These are phyloP conservation scores for Chenopodium berlandieri DNA, from an alignment of 148 eudicot species.

Conservation along the genomic window DNA sequence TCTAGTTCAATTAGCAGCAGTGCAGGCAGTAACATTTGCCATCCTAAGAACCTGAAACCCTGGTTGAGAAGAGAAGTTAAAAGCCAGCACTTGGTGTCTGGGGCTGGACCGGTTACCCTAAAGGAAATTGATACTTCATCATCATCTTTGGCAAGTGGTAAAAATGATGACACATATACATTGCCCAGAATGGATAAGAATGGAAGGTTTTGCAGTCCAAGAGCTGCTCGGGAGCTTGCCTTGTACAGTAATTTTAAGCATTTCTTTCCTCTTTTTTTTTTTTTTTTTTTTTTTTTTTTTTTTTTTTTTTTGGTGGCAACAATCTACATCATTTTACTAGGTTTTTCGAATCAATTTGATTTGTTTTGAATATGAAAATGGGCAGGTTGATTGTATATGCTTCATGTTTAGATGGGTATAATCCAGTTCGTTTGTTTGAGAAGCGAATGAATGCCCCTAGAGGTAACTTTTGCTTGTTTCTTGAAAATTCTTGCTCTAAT, in stretches of 20 bases:
- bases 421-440: conserved; percentile 83
- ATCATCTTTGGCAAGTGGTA: conserved; percentile 11
- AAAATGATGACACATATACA: conserved; percentile 20
- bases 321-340: background rate
- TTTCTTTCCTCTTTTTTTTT: background rate
- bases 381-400: conserved; percentile 64
- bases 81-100: conserved; percentile 14
- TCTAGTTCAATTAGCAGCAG: background rate
- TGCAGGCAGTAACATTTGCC: background rate
- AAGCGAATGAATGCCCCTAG: conserved; percentile 61
- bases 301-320: background rate
- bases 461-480: conserved; percentile 34
- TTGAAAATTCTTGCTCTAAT: background rate
- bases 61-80: conserved; percentile 4
- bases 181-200: conserved; percentile 68
- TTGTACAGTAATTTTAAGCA: conserved; percentile 41
- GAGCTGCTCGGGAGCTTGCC: conserved; percentile 94
- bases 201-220: conserved; percentile 86
- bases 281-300: background rate
- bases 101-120: conserved; percentile 1
- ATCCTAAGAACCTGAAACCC: conserved; percentile 8
- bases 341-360: background rate
- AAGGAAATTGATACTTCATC: conserved; percentile 19
- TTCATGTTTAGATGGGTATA: conserved; percentile 78
- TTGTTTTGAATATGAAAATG: conserved; percentile 9